Evolutionary conservation across 2,329 filamentous ascomycete genomes (phyloP), one percentile per base, ranked within the genome.

Genomic region (Arachnomyces sp.): DNA sequence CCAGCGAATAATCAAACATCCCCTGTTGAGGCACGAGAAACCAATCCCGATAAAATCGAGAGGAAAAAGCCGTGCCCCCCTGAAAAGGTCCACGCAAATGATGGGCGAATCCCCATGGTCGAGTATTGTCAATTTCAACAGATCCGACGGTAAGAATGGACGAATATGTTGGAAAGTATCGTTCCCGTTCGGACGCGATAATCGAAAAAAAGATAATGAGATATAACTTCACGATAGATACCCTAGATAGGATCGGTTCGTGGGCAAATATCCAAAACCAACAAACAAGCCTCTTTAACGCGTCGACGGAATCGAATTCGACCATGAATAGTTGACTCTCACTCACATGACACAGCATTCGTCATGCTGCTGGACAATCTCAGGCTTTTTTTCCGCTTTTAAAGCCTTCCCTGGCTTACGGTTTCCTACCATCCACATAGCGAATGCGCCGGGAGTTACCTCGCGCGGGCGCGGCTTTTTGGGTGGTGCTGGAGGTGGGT

Each of bases 311-410:
- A 33, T 29, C 32, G 44, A 17, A 28, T 30, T 28, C 40, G 35
- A 38, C 31, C 44, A 28, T 13, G 21, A 34, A 13, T 34, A 33
- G 29, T 32, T 21, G 34, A 38, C 37, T 32, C 40, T 32, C 39
- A 38, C 48, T 59, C 50, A 60, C 52, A 61, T 56, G 49, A 56
- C 52, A 53, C 51, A 52, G 50, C 49, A 57, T 42, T 54, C 47
- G 42, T 52, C 48, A 44, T 53, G 54, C 48, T 60, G 52, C 44
- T 52, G 52, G 48, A 54, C 48, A 45, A 53, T 50, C 53, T 66
- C 62, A 59, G 64, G 59, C 61, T 67, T 69, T 63, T 69, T 69
- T 60, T 56, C 60, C 57, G 49, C 59, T 61, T 69, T 71, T 63
- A 62, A 63, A 59, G 61, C 50, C 57, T 61, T 54, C 46, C 52